phyloP scores from a whole-genome alignment of 1,139 yeast genomes.

The Hanseniaspora gamundiae region DNA sequence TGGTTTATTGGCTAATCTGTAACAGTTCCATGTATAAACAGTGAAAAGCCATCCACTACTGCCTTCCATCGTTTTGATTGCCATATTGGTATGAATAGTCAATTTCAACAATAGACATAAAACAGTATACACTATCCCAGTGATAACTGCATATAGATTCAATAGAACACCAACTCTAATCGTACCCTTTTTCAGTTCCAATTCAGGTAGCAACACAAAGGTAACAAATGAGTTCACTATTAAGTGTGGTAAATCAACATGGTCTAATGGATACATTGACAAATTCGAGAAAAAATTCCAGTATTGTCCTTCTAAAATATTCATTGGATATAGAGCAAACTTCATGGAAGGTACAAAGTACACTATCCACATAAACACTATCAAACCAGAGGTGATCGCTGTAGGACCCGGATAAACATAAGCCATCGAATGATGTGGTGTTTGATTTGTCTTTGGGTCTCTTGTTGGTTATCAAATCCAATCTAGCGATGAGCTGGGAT shows the following conservation, averaged over 20 bases:
- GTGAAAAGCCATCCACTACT: slow-evolving; percentile 70
- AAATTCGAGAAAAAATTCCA: slow-evolving; percentile 35
- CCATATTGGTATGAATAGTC: slow-evolving; percentile 28
- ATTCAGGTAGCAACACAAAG: slow-evolving; percentile 48
- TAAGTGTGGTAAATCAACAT: slow-evolving; percentile 50
- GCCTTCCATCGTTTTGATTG: slow-evolving; percentile 47
- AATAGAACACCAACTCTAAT: slow-evolving; percentile 76
- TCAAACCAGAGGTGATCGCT: slow-evolving; percentile 56
- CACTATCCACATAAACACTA: slow-evolving; percentile 39
- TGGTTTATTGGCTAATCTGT: neutral
- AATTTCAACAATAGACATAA: slow-evolving; percentile 28
- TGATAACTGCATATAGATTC: slow-evolving; percentile 55
- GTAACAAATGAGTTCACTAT: slow-evolving; percentile 48
- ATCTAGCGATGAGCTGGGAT: no score
- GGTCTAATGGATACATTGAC: slow-evolving; percentile 68
- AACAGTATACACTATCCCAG: slow-evolving; percentile 57
- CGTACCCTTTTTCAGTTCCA: slow-evolving; percentile 73
- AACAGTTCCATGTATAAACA: slow-evolving; percentile 28
- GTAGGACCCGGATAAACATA: slow-evolving; percentile 34
- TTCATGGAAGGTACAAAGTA: slow-evolving; percentile 27
- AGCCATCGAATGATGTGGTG: slow-evolving; percentile 13
- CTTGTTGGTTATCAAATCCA: no score
- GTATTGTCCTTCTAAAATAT: neutral
- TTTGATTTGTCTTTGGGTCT: slow-evolving; percentile 2
- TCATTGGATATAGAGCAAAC: neutral